These are phyloP conservation scores for Aspergillus neotritici DNA, from an alignment of 2,329 filamentous ascomycete species.

Conservation along the genomic window DNA sequence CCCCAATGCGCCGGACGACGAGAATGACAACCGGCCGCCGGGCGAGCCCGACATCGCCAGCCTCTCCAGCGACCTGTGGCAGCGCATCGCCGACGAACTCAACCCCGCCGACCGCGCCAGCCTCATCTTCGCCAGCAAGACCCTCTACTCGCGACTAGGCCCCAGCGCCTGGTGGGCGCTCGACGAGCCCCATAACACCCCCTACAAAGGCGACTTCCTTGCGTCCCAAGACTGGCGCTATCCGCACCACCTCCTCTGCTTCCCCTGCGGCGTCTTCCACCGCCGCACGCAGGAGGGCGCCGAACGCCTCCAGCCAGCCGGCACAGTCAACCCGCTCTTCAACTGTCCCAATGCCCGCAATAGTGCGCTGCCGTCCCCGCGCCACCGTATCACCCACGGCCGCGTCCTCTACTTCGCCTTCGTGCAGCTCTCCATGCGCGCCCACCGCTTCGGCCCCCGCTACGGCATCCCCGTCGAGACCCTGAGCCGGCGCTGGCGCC, in stretches of 20 bases:
- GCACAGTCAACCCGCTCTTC: conserved; percentile 53
- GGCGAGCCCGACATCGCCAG: conserved; percentile 42
- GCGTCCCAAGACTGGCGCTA: conserved; percentile 46
- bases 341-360: conserved; percentile 51
- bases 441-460: conserved; percentile 41
- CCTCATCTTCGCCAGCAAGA: conserved; percentile 47
- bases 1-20: conserved; percentile 5
- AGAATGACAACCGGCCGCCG: conserved; percentile 23
- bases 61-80: conserved; percentile 45
- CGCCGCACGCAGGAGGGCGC: conserved; percentile 47
- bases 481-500: conserved; percentile 51
- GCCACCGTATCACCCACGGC: conserved; percentile 50
- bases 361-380: conserved; percentile 43
- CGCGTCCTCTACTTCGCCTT: conserved; percentile 55
- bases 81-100: conserved; percentile 38
- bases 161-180: conserved; percentile 36
- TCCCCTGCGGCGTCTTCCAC: conserved; percentile 53
- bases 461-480: conserved; percentile 46
- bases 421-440: conserved; percentile 52
- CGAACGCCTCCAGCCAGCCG: conserved; percentile 50
- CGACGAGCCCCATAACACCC: conserved; percentile 39
- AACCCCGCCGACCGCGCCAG: conserved; percentile 44
- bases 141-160: conserved; percentile 42
- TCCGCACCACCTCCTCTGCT: conserved; percentile 55
- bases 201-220: conserved; percentile 49